Percentiles rank a stretch among this genome's conserved stretches.
Evolutionary conservation across 1,284 basidiomycete species (phyloP).

Genomic region (Mrakiaceae sp.): DNA sequence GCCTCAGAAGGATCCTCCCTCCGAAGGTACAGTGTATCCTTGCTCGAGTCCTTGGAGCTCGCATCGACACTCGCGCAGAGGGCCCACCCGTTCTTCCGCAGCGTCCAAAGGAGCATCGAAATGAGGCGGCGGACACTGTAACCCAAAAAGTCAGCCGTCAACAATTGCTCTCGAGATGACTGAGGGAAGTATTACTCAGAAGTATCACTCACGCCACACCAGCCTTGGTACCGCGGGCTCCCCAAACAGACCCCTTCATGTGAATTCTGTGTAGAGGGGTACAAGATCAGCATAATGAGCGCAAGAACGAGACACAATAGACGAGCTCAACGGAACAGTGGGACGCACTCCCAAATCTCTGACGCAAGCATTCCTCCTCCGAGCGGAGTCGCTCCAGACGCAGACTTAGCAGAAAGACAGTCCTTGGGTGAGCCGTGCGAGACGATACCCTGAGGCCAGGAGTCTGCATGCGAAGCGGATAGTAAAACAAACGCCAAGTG

Average conservation of each 20-base stretch:
- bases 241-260: constrained; percentile 12
- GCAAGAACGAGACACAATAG: too few relatives aligned
- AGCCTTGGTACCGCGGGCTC: neutral
- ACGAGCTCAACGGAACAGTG: too few relatives aligned
- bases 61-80: constrained; percentile 11
- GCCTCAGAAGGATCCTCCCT: neutral
- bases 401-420: neutral
- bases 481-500: neutral
- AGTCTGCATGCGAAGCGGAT: neutral
- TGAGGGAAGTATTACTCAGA: neutral
- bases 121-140: constrained; percentile 7
- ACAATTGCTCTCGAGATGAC: too few relatives aligned
- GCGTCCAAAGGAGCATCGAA: neutral
- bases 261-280: neutral
- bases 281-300: too few relatives aligned
- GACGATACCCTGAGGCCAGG: constrained; percentile 10
- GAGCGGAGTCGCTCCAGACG: neutral
- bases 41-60: constrained; percentile 5
- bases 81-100: neutral
- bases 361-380: neutral
- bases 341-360: constrained; percentile 12
- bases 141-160: neutral
- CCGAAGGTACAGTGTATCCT: constrained; percentile 13
- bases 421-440: constrained; percentile 10
- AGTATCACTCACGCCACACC: constrained; percentile 3